Evolutionary conservation across 495 filamentous ascomycete species (phyloP).

Genomic region (Podospora bellae-mahoneyi): DNA sequence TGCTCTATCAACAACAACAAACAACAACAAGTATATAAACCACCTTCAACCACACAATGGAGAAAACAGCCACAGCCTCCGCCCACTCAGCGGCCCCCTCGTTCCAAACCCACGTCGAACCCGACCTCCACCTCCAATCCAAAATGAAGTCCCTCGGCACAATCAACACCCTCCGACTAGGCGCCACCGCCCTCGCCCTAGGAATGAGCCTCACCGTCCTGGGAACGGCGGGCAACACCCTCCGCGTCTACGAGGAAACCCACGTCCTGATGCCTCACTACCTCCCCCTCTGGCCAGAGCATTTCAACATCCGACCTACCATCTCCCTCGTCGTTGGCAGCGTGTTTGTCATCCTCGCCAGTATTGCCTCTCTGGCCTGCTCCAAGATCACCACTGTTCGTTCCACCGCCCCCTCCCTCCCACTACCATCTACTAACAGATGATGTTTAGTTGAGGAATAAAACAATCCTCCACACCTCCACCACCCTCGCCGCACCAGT

Average conservation of each 20-base stretch:
- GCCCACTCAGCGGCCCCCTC: conserved; percentile 24
- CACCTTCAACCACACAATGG: conserved; percentile 18
- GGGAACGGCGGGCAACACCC: conserved; percentile 46
- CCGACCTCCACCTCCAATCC: conserved; percentile 36
- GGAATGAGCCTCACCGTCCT: conserved; percentile 48
- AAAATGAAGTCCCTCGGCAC: conserved; percentile 36
- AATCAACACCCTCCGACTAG: conserved; percentile 43
- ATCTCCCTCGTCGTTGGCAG: conserved; percentile 47
- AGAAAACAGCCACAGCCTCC: conserved; percentile 17
- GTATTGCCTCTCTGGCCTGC: conserved; percentile 42
- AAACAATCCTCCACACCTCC: conserved; percentile 34
- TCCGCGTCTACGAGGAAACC: conserved; percentile 50
- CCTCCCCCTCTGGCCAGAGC: conserved; percentile 49
- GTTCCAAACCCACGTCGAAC: conserved; percentile 35
- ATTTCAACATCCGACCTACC: conserved; percentile 51
- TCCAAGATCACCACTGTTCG: conserved; percentile 41
- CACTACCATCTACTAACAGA: background rate
- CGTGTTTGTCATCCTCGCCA: conserved; percentile 42
- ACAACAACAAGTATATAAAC: background rate
- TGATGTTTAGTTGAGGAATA: conserved; percentile 41
- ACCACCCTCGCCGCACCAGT: conserved; percentile 41
- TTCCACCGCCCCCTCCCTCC: conserved; percentile 13
- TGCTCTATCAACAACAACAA: background rate
- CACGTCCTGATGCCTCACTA: conserved; percentile 36
- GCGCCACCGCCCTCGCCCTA: conserved; percentile 46